Evolutionary conservation across 1,284 basidiomycete genomes (phyloP), one percentile per base, ranked within the genome.

Genomic region (Pholiota adiposa): DNA sequence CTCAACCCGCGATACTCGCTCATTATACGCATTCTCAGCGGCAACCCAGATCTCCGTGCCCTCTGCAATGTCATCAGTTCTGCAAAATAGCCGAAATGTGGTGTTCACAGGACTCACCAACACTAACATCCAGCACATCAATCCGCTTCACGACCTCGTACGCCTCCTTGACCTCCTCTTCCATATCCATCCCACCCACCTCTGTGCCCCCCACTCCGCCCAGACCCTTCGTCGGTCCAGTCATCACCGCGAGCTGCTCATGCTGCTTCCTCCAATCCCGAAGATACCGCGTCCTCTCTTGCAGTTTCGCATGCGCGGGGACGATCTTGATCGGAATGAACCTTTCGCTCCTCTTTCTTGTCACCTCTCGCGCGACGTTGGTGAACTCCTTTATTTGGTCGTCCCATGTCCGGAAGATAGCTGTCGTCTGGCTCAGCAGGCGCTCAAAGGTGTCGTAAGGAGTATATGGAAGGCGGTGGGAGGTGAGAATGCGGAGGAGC

Each of bases 31-130:
- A 60, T 92, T 93, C 77, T 99, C 97, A 2, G 96, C 97, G 0
- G 94, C 88, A 18, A 96, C 91, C 96, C 97, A 98, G 59, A 98
- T 97, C 73, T 98, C 95, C n/a, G 94, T 95, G 2, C 97, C 97
- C 81, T 97, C 95, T 92, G 70, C 50, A 56, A 48, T 56, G 57
- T 16, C 2, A 56, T 49, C 18, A 54, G 51, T 19, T 29, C 38
- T 27, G 49, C 4, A 12, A 8, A 33, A 18, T 27, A 8, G 16
- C 16, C n/a, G 41, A 43, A 52, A 14, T 38, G 14, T 12, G 14
- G 16, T 4, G 21, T 12, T 38, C 43, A 46, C 14, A 29, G 6
- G 5, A 77, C 86, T 70, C 66, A 92, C 92, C 91, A 59, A 89
- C 82, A 38, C 93, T 93, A 8, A 97, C 94, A 73, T 99, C 97